Base-by-base conservation (phyloP, 2,329 filamentous ascomycete species). In the Penicillium verrucosum region DNA sequence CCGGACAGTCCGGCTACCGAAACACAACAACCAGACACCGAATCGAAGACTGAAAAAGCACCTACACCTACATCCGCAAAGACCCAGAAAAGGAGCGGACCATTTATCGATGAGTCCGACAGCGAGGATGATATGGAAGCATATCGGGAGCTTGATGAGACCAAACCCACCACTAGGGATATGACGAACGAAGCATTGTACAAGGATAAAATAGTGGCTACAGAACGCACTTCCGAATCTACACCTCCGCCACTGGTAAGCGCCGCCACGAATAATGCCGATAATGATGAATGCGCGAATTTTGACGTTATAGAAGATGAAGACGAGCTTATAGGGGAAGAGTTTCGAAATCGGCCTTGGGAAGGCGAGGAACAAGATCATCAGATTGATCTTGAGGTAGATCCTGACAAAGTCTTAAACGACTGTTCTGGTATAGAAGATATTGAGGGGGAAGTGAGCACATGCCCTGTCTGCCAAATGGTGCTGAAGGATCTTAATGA, bases 391-490 rank as follows among this genome's bases (percentile, higher is more conserved):
- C 54, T 66, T 18, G 60, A 57, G n/a, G 57, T 57, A 40, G 40
- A 52, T 8, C 29, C 46, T 6, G 41, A 69, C 12, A 65, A 70
- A 8, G 72, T 73, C n/a, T 63, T 60, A 5, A 54, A 70, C n/a
- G 62, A 67, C 25, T 51, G 34, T 45, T 42, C 45, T n/a, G 58
- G 48, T 30, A 25, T 56, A 41, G 62, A 60, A 49, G 56, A 60
- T 54, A 54, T 57, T 45, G 63, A 63, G 36, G 56, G 50, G 29
- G 63, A 29, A 41, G 67, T 66, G 6, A 66, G 76, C 2, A 70
- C 74, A 25, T 97, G 92, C 71, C 93, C 93, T 1, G 86, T 97
- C 29, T 97, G 94, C 72, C 84, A 82, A 64, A 78, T 79, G 1
- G 85, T 75, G 60, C 78, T 97, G 34, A 75, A 72, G 16, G 86